A percentile compares a stretch with the other conserved stretches of the same genome.
phyloP scores from a whole-genome alignment of 202 grass and related monocot species.

The Musa balbisiana region DNA sequence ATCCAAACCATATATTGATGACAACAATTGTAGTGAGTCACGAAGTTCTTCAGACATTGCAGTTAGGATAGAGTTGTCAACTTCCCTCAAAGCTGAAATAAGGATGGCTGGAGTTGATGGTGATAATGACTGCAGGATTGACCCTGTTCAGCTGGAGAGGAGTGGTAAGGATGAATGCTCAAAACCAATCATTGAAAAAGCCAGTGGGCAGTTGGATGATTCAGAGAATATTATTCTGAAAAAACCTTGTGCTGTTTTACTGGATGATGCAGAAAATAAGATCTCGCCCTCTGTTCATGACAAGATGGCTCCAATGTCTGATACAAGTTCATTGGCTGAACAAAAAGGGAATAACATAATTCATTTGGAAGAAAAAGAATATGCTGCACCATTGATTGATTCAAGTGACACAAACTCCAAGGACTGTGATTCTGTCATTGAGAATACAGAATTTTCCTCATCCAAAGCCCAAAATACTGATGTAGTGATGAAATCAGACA shows the following conservation, averaged over 20 bases:
- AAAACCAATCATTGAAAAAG: slow-evolving; percentile 17
- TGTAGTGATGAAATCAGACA: not conserved
- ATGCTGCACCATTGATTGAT: not conserved
- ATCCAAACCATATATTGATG: slow-evolving; percentile 22
- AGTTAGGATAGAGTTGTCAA: slow-evolving; percentile 29
- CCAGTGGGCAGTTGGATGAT: slow-evolving; percentile 20
- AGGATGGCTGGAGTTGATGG: slow-evolving; percentile 11
- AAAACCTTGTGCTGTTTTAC: slow-evolving; percentile 2
- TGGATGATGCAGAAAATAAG: slow-evolving; percentile 6
- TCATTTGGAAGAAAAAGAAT: slow-evolving; percentile 4
- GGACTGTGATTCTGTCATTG: not conserved
- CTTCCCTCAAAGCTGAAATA: slow-evolving; percentile 20
- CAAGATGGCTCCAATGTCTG: not conserved
- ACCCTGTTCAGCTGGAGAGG: slow-evolving; percentile 13
- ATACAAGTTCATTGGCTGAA: not conserved
- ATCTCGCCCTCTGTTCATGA: not conserved
- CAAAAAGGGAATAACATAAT: not conserved
- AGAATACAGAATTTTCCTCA: not conserved
- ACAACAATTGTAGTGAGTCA: slow-evolving; percentile 19
- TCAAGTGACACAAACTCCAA: slow-evolving; percentile 1
- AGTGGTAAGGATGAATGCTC: slow-evolving; percentile 23
- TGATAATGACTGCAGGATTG: slow-evolving; percentile 18
- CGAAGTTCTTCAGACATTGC: slow-evolving; percentile 16
- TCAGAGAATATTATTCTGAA: slow-evolving; percentile 2
- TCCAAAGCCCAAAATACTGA: not conserved